These are phyloP conservation scores for Kwoniella mangroviensis DNA, from an alignment of 768 basidiomycete species.

Conservation along the genomic window DNA sequence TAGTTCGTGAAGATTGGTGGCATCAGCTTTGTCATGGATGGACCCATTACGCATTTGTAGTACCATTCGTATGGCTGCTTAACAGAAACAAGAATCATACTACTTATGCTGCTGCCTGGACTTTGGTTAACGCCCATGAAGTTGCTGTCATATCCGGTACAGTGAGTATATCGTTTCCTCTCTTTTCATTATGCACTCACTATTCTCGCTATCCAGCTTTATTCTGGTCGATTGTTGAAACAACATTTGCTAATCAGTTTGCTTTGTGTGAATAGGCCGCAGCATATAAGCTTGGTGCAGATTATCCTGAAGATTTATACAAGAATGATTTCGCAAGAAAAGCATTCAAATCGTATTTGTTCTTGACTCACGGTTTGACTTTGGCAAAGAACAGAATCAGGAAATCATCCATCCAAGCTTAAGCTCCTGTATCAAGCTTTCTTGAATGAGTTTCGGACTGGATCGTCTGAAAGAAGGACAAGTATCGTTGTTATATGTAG, in stretches of 20 bases:
- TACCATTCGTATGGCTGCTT: constrained; percentile 58
- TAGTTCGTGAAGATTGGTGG: constrained; percentile 59
- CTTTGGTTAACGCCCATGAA: constrained; percentile 60
- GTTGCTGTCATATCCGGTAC: constrained; percentile 55
- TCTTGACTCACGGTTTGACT: constrained; percentile 54
- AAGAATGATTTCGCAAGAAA: constrained; percentile 58
- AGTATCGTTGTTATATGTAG: too few relatives aligned
- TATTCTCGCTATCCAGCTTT: too few relatives aligned
- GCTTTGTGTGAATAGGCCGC: constrained; percentile 45
- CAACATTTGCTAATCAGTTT: not conserved
- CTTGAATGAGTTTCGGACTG: too few relatives aligned
- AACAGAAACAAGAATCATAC: constrained; percentile 56
- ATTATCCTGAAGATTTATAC: constrained; percentile 58
- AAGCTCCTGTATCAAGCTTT: too few relatives aligned
- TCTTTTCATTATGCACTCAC: too few relatives aligned
- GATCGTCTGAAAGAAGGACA: too few relatives aligned
- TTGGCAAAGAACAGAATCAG: constrained; percentile 44
- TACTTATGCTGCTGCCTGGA: constrained; percentile 59
- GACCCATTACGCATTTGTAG: constrained; percentile 58
- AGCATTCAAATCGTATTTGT: constrained; percentile 56
- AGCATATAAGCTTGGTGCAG: constrained; percentile 59
- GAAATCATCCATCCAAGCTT: constrained; percentile 7
- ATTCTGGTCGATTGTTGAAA: too few relatives aligned
- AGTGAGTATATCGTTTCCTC: constrained; percentile 9
- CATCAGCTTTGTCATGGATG: constrained; percentile 57